These are phyloP conservation scores for Fonsecaea monophora DNA, from an alignment of 2,329 filamentous ascomycete species.

Conservation along the genomic window DNA sequence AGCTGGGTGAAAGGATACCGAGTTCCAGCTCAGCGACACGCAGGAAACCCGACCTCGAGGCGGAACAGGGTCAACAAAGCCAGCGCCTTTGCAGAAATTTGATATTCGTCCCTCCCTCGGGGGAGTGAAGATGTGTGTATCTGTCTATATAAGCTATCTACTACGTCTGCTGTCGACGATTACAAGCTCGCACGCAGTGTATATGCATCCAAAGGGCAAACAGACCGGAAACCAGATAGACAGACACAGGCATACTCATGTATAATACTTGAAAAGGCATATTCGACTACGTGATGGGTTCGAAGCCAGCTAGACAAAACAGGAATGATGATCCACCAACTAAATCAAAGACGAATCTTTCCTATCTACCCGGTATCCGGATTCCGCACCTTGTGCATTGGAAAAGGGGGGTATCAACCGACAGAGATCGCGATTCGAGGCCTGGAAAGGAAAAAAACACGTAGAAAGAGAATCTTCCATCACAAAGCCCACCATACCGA, in stretches of 20 bases:
- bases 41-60: neutral
- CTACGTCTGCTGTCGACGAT: neutral
- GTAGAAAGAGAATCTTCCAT: neutral
- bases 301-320: neutral
- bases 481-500: neutral
- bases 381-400: neutral
- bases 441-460: neutral
- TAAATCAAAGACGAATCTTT: neutral
- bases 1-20: too few species aligned
- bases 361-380: neutral
- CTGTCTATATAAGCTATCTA: neutral
- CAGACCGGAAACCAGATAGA: neutral
- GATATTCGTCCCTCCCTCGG: neutral
- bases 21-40: neutral
- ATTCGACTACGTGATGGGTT: neutral
- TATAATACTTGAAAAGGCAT: neutral
- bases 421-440: neutral
- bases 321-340: neutral
- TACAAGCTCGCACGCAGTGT: neutral
- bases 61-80: neutral
- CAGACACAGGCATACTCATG: neutral
- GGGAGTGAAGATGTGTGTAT: neutral
- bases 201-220: neutral
- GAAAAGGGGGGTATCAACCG: neutral
- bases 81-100: neutral